Evolutionary conservation across 164 flowering plant genomes (phyloP).

Genomic region (Vitis labrusca): DNA sequence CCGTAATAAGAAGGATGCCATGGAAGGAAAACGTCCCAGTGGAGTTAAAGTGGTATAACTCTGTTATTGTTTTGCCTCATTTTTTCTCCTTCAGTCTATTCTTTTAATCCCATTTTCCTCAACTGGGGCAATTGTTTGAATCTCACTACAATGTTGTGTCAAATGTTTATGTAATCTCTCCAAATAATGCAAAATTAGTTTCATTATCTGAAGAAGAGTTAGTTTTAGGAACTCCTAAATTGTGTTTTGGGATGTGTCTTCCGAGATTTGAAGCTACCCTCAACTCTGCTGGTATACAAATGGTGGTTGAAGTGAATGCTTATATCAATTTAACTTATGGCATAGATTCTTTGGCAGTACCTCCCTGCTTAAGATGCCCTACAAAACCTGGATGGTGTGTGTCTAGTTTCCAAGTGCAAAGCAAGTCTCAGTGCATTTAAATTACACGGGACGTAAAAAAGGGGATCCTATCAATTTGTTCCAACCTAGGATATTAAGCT

Average conservation of each 20-base stretch:
- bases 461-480: too few species aligned
- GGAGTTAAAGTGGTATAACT: slow-evolving; percentile 53
- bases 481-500: too few species aligned
- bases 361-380: too few species aligned
- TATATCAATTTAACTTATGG: too few species aligned
- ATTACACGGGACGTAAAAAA: too few species aligned
- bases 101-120: slow-evolving; percentile 8
- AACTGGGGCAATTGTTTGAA: slow-evolving; percentile 24
- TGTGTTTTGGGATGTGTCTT: not conserved
- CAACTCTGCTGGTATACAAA: too few species aligned
- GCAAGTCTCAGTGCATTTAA: too few species aligned
- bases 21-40: slow-evolving; percentile 82
- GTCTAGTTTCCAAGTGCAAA: too few species aligned
- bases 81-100: slow-evolving; percentile 3
- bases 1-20: slow-evolving; percentile 75
- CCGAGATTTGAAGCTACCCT: too few species aligned
- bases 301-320: too few species aligned
- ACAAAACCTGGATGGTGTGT: too few species aligned
- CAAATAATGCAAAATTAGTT: slow-evolving; percentile 17
- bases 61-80: not conserved
- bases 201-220: not conserved
- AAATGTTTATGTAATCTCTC: slow-evolving; percentile 20
- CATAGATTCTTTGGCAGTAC: too few species aligned
- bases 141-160: slow-evolving; percentile 9
- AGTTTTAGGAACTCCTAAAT: not conserved